These are phyloP conservation scores for Alternaria hordeiaustralica DNA, from an alignment of 2,329 filamentous ascomycete genomes.

Conservation along the genomic window DNA sequence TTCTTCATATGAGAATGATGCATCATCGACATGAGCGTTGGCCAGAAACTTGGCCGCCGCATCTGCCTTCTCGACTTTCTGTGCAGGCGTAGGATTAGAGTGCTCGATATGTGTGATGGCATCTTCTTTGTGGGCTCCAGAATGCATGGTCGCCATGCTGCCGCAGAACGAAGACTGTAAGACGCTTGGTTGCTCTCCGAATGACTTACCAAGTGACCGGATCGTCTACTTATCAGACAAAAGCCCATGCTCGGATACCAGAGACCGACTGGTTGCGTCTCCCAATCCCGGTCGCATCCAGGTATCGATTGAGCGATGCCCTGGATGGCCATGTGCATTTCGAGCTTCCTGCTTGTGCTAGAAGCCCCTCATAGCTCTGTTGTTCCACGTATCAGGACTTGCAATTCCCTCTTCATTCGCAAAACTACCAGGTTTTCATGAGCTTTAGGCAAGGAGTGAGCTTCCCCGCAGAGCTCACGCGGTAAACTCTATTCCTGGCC, in stretches of 20 bases:
- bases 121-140: slow-evolving; percentile 16
- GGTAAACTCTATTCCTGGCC: background rate
- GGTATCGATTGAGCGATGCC: background rate
- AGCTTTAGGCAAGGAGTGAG: background rate
- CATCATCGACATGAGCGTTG: slow-evolving; percentile 45
- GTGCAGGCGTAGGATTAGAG: background rate
- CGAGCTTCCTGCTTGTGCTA: background rate
- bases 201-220: background rate
- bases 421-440: background rate
- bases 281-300: background rate
- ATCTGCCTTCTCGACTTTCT: slow-evolving; percentile 34
- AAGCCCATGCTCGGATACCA: background rate
- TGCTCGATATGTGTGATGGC: slow-evolving; percentile 24
- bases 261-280: slow-evolving; percentile 4
- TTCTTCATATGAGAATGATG: slow-evolving; percentile 57
- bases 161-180: background rate
- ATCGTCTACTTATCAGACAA: slow-evolving; percentile 7
- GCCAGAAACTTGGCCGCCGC: slow-evolving; percentile 57
- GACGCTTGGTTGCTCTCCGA: background rate
- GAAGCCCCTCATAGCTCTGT: background rate
- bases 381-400: slow-evolving; percentile 11
- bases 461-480: slow-evolving; percentile 13
- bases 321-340: background rate
- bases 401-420: background rate
- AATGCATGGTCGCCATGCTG: slow-evolving; percentile 10